Evolutionary conservation across 176 grass and related monocot species (phyloP).

Genomic region (Ensete glaucum): DNA sequence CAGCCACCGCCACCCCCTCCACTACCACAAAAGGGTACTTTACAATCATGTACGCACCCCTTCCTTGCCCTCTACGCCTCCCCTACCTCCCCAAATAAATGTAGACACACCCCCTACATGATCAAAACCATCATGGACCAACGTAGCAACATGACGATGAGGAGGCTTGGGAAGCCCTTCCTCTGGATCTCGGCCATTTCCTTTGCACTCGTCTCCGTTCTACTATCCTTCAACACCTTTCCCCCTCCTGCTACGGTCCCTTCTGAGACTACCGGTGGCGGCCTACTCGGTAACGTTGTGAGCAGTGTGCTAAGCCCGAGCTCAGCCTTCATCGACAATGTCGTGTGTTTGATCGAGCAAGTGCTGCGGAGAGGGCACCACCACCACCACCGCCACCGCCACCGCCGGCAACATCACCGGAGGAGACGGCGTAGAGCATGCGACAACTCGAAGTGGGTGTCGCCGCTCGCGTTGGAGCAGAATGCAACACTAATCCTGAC

Average conservation of each 20-base stretch:
- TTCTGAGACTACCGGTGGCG: neutral
- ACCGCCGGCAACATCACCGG: conserved; percentile 19
- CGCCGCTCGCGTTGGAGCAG: conserved; percentile 31
- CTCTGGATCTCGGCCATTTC: conserved; percentile 38
- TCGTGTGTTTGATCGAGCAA: neutral
- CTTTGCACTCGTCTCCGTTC: conserved; percentile 41
- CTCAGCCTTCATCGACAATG: conserved; percentile 11
- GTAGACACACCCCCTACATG: neutral
- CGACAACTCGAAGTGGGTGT: conserved; percentile 40
- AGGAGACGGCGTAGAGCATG: conserved; percentile 26
- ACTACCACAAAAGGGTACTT: neutral
- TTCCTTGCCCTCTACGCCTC: neutral
- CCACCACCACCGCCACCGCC: conserved; percentile 10
- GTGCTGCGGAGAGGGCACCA: neutral
- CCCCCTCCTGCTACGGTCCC: conserved; percentile 6
- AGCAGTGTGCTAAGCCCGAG: neutral
- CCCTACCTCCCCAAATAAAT: neutral
- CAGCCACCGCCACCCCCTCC: neutral
- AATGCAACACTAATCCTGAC: conserved; percentile 47
- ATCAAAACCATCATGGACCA: neutral
- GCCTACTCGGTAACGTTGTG: neutral
- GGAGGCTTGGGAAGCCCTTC: conserved; percentile 11
- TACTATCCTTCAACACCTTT: conserved; percentile 34
- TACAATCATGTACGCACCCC: neutral
- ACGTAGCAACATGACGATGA: conserved; percentile 8